Evolutionary conservation across 257 asterid genomes (phyloP).

Genomic region (Osmanthus fragrans): DNA sequence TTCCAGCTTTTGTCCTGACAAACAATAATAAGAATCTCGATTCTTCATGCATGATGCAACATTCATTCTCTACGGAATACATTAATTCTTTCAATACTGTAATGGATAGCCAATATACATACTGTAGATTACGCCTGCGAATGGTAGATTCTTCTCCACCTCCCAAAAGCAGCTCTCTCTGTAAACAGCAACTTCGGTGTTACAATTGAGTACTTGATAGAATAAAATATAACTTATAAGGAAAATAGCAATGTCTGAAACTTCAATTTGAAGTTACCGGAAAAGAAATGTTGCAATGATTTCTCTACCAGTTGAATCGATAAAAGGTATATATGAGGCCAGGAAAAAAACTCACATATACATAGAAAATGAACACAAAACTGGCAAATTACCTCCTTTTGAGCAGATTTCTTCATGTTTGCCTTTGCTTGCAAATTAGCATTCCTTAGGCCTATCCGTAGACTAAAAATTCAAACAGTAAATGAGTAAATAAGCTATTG

Average conservation of each 20-base stretch:
- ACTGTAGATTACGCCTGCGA: slow-evolving; percentile 89
- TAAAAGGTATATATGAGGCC: no score
- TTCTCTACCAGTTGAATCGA: neutral
- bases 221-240: neutral
- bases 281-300: neutral
- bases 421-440: slow-evolving; percentile 92
- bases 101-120: slow-evolving; percentile 29
- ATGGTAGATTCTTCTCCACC: slow-evolving; percentile 96
- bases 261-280: neutral
- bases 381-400: slow-evolving; percentile 65
- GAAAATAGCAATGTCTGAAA: neutral
- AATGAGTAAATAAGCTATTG: neutral
- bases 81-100: neutral
- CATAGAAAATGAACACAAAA: neutral
- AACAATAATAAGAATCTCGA: slow-evolving; percentile 15
- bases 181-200: slow-evolving; percentile 30
- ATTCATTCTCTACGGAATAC: slow-evolving; percentile 7
- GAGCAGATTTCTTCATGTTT: slow-evolving; percentile 78
- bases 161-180: slow-evolving; percentile 95
- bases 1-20: slow-evolving; percentile 87
- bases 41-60: neutral
- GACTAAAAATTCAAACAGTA: slow-evolving; percentile 40
- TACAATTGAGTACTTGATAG: slow-evolving; percentile 5
- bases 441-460: slow-evolving; percentile 66
- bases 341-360: neutral